These are phyloP conservation scores for Saccharomycopsis malanga DNA, from an alignment of 805 yeast species.

Conservation along the genomic window DNA sequence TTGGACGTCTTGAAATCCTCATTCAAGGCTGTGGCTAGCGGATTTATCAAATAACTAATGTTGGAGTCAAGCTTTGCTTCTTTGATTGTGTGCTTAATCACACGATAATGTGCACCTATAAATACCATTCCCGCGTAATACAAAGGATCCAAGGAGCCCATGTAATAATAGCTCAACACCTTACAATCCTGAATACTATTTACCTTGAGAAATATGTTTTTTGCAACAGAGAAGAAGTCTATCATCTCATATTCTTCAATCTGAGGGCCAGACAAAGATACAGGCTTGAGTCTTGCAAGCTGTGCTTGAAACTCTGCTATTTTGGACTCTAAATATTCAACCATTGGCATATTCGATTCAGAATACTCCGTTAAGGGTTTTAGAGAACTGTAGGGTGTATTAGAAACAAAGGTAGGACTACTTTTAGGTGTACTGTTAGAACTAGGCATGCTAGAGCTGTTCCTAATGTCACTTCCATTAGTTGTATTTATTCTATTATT, in stretches of 20 bases:
- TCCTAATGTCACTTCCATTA: too few species aligned
- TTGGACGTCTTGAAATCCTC: constrained; percentile 1
- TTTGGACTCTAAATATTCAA: neutral
- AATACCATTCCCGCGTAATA: neutral
- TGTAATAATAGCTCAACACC: neutral
- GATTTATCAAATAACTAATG: constrained; percentile 11
- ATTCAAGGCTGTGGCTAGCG: constrained; percentile 1
- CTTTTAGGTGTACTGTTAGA: too few species aligned
- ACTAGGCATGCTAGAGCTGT: too few species aligned
- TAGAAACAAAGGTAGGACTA: too few species aligned
- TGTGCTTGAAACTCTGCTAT: neutral
- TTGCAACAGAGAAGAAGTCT: neutral
- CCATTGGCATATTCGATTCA: too few species aligned
- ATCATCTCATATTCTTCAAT: neutral
- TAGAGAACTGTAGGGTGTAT: too few species aligned
- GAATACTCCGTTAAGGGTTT: too few species aligned
- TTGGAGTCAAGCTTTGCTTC: constrained; percentile 1
- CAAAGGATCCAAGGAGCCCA: neutral
- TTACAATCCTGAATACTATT: neutral
- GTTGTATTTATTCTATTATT: too few species aligned
- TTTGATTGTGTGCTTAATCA: neutral
- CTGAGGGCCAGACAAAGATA: neutral
- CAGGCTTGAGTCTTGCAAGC: neutral
- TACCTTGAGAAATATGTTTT: neutral
- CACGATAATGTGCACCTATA: neutral